phyloP scores from a whole-genome alignment of 1,284 basidiomycete species.

The Xanthoconium separans region DNA sequence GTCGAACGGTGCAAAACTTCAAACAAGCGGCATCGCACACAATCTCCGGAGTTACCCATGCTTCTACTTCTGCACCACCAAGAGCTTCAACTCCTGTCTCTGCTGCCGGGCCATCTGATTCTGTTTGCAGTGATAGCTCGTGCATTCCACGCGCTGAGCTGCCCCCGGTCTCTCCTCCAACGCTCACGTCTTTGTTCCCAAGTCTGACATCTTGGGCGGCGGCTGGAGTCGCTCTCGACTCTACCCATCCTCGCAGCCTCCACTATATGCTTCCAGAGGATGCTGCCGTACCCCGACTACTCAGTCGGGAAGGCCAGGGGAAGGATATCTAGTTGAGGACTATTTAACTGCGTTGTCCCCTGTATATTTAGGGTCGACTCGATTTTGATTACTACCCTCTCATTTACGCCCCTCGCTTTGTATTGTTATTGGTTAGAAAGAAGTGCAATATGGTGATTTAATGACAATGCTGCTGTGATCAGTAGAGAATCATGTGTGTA shows the following conservation, averaged over 20 bases:
- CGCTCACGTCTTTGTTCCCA: slow-evolving; percentile 30
- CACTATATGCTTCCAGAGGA: slow-evolving; percentile 18
- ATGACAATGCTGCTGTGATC: too few species aligned
- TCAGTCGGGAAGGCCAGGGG: slow-evolving; percentile 29
- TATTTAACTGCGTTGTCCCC: neutral
- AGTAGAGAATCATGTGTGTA: too few species aligned
- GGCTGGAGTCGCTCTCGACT: slow-evolving; percentile 17
- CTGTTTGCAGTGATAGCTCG: slow-evolving; percentile 1
- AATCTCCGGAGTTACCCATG: slow-evolving; percentile 25
- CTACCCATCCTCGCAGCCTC: slow-evolving; percentile 6
- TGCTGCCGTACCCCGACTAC: slow-evolving; percentile 22
- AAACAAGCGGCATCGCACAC: slow-evolving; percentile 36
- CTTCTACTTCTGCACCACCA: slow-evolving; percentile 1
- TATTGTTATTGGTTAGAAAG: slow-evolving; percentile 19
- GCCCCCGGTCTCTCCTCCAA: slow-evolving; percentile 28
- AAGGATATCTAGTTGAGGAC: slow-evolving; percentile 32
- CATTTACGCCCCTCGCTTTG: neutral
- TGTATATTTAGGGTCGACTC: neutral
- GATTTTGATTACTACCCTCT: slow-evolving; percentile 2
- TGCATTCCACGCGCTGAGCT: slow-evolving; percentile 12
- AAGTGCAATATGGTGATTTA: too few species aligned
- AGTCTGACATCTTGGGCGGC: slow-evolving; percentile 39
- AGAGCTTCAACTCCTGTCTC: slow-evolving; percentile 1
- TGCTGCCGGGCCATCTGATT: neutral
- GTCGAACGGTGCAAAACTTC: slow-evolving; percentile 34